Percentiles rank a stretch among this genome's conserved stretches.
These are phyloP conservation scores for Cladosporium colombiae DNA, from an alignment of 2,329 filamentous ascomycete species.

Conservation along the genomic window DNA sequence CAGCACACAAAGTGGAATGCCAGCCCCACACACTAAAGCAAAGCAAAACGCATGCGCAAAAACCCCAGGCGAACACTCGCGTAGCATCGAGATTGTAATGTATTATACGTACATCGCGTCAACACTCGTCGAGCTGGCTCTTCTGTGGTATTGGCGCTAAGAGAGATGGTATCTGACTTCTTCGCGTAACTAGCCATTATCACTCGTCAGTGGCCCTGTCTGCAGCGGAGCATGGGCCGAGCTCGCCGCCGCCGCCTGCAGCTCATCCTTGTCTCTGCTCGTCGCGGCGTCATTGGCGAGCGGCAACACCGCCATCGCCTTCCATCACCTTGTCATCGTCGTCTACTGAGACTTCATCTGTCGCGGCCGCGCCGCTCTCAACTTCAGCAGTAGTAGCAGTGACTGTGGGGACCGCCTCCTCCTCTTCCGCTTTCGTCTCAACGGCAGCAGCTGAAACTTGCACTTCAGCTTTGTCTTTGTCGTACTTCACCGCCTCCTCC, in stretches of 20 bases:
- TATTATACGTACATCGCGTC: neutral
- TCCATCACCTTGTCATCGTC: neutral
- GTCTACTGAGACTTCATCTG: neutral
- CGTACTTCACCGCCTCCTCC: slow-evolving; percentile 24
- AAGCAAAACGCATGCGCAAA: neutral
- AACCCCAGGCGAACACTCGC: neutral
- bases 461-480: neutral
- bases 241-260: neutral
- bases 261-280: neutral
- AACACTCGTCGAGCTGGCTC: slow-evolving; percentile 1
- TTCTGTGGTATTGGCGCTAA: slow-evolving; percentile 1
- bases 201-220: neutral
- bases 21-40: neutral
- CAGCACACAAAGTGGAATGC: neutral
- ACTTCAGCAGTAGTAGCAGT: neutral
- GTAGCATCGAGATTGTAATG: slow-evolving; percentile 2
- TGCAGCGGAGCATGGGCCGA: slow-evolving; percentile 3
- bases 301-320: slow-evolving; percentile 1
- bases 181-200: slow-evolving; percentile 5
- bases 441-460: neutral
- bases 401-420: neutral
- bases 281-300: neutral
- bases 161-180: slow-evolving; percentile 1
- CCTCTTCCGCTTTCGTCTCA: neutral
- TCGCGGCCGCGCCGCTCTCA: neutral